phyloP scores from a whole-genome alignment of 78 protist species.

The Dictyostelium purpureum region DNA sequence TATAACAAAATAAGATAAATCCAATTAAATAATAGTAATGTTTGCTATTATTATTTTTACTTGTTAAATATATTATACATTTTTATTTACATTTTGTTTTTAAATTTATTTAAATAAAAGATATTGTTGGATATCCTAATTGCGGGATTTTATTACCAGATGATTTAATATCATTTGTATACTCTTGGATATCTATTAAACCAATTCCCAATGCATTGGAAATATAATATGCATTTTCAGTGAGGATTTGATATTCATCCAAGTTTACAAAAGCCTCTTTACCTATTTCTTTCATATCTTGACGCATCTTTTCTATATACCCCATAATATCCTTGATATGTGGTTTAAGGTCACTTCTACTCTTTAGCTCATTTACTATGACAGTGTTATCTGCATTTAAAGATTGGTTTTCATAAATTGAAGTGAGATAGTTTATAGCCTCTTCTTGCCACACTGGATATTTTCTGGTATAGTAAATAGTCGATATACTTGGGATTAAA shows the following conservation, averaged over 20 bases:
- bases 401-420: slow-evolving; percentile 29
- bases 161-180: background rate
- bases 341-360: slow-evolving; percentile 17
- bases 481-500: slow-evolving; percentile 23
- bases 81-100: background rate
- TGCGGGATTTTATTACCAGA: background rate
- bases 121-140: slow-evolving; percentile 49
- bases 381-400: slow-evolving; percentile 31
- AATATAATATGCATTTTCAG: slow-evolving; percentile 32
- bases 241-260: slow-evolving; percentile 33
- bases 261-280: slow-evolving; percentile 35
- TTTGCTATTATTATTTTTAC: background rate
- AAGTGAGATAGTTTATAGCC: slow-evolving; percentile 12
- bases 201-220: slow-evolving; percentile 39
- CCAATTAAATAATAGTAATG: too few relatives aligned
- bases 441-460: slow-evolving; percentile 68
- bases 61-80: too few relatives aligned
- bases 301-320: background rate
- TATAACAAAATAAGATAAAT: too few relatives aligned
- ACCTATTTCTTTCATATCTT: slow-evolving; percentile 21
- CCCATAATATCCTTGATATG: slow-evolving; percentile 27
- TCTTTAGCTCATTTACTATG: slow-evolving; percentile 25
- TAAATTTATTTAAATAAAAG: background rate
- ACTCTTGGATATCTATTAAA: slow-evolving; percentile 29
- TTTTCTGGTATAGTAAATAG: slow-evolving; percentile 18